Percentiles rank a stretch among this genome's conserved stretches.
These are phyloP conservation scores for Aristolochia fimbriata DNA, from an alignment of 164 flowering plant species.

Conservation along the genomic window DNA sequence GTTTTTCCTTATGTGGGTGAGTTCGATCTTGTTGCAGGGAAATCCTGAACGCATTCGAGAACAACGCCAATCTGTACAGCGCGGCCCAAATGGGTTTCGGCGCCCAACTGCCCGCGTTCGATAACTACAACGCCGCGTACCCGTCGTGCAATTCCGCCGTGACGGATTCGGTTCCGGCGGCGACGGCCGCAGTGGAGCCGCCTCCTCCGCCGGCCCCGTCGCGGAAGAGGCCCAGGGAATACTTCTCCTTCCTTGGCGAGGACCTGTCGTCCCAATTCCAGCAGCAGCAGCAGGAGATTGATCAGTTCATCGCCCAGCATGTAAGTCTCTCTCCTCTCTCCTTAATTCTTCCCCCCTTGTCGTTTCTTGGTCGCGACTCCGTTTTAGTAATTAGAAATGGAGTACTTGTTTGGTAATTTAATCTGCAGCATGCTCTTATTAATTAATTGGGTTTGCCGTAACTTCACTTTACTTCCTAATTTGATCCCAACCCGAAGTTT, in stretches of 20 bases:
- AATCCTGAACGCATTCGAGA: constrained; percentile 14
- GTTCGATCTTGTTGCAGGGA: constrained; percentile 24
- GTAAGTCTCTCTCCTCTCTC: constrained; percentile 30
- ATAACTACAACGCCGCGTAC: not conserved
- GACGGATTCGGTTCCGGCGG: constrained; percentile 12
- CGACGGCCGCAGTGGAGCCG: constrained; percentile 21
- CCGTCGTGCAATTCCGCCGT: constrained; percentile 17
- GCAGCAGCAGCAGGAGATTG: constrained; percentile 57
- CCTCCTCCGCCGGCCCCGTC: constrained; percentile 27
- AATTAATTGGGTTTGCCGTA: no score
- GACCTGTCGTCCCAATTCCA: constrained; percentile 47
- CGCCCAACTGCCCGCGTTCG: constrained; percentile 12
- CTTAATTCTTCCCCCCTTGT: not conserved
- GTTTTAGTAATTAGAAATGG: not conserved
- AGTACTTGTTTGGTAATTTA: no score
- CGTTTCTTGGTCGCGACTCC: not conserved
- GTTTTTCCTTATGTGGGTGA: not conserved
- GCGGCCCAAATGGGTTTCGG: constrained; percentile 21
- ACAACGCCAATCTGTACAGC: constrained; percentile 11
- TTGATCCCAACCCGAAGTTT: no score
- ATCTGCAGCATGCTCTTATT: no score
- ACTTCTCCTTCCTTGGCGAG: constrained; percentile 48
- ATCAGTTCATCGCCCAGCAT: constrained; percentile 49
- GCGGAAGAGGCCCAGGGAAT: constrained; percentile 19
- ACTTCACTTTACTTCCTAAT: no score